phyloP scores from a whole-genome alignment of 768 basidiomycete genomes.

The Gymnopilus junonius region DNA sequence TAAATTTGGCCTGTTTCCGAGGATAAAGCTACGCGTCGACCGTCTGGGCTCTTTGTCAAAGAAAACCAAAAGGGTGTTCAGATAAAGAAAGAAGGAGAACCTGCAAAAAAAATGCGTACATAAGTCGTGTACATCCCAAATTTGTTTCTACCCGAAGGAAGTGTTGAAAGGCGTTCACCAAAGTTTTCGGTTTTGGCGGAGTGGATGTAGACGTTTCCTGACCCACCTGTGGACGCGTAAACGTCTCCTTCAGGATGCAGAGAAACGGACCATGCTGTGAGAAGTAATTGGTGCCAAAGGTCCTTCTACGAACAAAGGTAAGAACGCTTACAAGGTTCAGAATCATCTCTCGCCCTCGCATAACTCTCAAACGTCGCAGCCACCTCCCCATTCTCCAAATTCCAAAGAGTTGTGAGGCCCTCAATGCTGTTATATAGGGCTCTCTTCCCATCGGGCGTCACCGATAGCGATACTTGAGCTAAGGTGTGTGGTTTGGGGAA shows the following conservation, averaged over 20 bases:
- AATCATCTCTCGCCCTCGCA: conserved; percentile 55
- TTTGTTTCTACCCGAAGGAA: conserved; percentile 72
- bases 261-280: conserved; percentile 84
- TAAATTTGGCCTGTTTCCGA: conserved; percentile 89
- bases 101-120: conserved; percentile 50
- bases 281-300: background rate
- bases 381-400: conserved; percentile 64
- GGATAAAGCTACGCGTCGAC: conserved; percentile 78
- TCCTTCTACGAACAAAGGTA: background rate
- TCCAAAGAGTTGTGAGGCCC: conserved; percentile 79
- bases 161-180: conserved; percentile 59
- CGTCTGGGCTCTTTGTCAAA: conserved; percentile 80
- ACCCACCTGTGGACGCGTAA: conserved; percentile 74
- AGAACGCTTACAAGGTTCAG: conserved; percentile 66
- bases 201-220: conserved; percentile 74
- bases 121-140: conserved; percentile 79
- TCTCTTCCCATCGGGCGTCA: conserved; percentile 62
- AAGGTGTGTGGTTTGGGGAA: conserved; percentile 79
- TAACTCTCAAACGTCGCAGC: conserved; percentile 78
- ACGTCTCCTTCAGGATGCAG: conserved; percentile 74
- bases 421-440: conserved; percentile 86
- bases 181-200: conserved; percentile 72
- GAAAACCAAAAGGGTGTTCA: background rate
- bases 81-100: background rate
- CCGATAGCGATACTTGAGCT: conserved; percentile 82